A percentile compares a stretch with the other conserved stretches of the same genome.
phyloP scores from a whole-genome alignment of 1,284 basidiomycete genomes.

The Cutaneotrichosporon cutaneum region DNA sequence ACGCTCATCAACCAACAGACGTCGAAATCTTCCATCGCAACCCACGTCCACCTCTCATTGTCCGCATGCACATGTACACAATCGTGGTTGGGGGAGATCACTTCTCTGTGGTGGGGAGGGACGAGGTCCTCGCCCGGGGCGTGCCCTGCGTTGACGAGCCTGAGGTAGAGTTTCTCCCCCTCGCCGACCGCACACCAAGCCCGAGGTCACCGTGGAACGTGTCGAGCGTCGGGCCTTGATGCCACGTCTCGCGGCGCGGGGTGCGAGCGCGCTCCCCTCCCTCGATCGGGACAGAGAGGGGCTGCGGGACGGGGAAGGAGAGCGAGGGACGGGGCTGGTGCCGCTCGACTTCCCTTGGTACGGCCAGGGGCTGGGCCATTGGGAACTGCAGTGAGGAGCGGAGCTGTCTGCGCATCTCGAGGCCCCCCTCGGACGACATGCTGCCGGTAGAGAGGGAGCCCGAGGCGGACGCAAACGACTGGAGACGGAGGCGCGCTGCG shows the following conservation, averaged over 20 bases:
- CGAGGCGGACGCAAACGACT: not conserved
- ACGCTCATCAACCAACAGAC: not conserved
- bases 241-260: not conserved
- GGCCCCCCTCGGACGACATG: not conserved
- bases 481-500: not conserved
- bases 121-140: no score
- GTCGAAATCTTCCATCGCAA: not conserved
- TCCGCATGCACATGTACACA: not conserved
- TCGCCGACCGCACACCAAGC: not conserved
- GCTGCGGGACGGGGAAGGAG: not conserved
- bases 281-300: not conserved
- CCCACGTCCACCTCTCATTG: not conserved
- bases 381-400: not conserved
- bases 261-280: not conserved
- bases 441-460: not conserved
- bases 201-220: no score
- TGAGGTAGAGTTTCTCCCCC: not conserved
- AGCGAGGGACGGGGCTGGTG: not conserved
- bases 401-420: not conserved
- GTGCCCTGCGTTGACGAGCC: no score
- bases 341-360: not conserved
- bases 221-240: not conserved
- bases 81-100: not conserved
- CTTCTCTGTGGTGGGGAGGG: no score
- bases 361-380: not conserved